Base-by-base conservation (phyloP, 2,329 filamentous ascomycete genomes). In the Pseudogymnoascus sp. region DNA sequence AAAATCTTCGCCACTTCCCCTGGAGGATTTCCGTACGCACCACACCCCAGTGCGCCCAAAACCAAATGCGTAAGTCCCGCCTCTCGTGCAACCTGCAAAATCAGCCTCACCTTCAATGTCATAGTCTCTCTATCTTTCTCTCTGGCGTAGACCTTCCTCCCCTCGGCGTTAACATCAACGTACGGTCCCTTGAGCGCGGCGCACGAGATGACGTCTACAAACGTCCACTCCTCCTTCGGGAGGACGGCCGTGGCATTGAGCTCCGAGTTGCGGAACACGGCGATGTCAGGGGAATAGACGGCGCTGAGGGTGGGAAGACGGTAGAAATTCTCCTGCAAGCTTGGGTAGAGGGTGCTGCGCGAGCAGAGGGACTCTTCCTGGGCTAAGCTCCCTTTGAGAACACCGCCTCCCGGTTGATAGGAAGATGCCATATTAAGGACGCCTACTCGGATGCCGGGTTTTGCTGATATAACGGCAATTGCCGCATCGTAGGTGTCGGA, bases 291-390 rank as follows among this genome's bases (percentile, higher is more conserved):
- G 0, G 83, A 81, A 71, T 88, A 88, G 35, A 88, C 72, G 0
- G 76, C 81, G 61, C 78, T 77, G 5, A 76, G 72, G 11, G 59
- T 13, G 4, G 64, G 63, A 8, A 66, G 26, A 37, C 64, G 62
- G 54, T 68, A 67, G 68, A 79, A 80, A 1, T 64, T 61, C 21
- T 68, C 65, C 62, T 77, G 73, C 0, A 84, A 73, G 17, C 79
- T 79, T 31, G 77, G 68, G 29, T 72, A 78, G 6, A 85, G 77
- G 0, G 81, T 81, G 50, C 79, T 83, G 44, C 86, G 81, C 69
- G 84, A 86, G 73, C 85, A 89, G 5, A 90, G 77, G 2, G 82
- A 80, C 74, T 90, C 87, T 73, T 90, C 86, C 71, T 90, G 87
- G 0, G 86, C 86, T 31, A 81, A 72, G 61, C 84, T 77, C 36